A percentile compares a stretch with the other conserved stretches of the same genome.
phyloP scores from a whole-genome alignment of 2,329 filamentous ascomycete genomes.

The Aspergillus aculeatinus region DNA sequence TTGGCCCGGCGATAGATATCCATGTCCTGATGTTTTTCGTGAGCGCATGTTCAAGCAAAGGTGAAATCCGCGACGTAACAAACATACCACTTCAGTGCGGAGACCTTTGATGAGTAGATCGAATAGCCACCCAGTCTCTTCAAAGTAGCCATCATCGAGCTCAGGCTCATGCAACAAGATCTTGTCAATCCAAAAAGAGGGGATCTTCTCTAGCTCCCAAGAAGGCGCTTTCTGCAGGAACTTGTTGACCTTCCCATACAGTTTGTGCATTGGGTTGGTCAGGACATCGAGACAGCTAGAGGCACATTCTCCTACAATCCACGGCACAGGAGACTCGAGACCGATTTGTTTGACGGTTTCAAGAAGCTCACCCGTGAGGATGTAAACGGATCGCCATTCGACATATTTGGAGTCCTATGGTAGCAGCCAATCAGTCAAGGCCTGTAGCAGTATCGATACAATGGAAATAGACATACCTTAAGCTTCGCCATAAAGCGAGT shows the following conservation, averaged over 20 bases:
- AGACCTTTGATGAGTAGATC: slow-evolving; percentile 67
- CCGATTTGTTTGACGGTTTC: slow-evolving; percentile 67
- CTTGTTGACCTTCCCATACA: slow-evolving; percentile 83
- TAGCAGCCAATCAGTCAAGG: slow-evolving; percentile 11
- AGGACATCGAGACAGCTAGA: slow-evolving; percentile 68
- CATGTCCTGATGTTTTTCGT: slow-evolving; percentile 40
- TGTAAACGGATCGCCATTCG: slow-evolving; percentile 74
- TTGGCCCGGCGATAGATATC: slow-evolving; percentile 54
- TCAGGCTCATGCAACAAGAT: slow-evolving; percentile 72
- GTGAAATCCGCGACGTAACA: background rate
- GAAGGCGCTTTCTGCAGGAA: slow-evolving; percentile 76
- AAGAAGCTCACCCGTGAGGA: slow-evolving; percentile 74
- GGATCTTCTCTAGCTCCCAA: slow-evolving; percentile 64
- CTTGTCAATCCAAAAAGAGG: slow-evolving; percentile 63
- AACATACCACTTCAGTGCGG: slow-evolving; percentile 53
- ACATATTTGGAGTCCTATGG: slow-evolving; percentile 64
- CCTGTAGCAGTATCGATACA: slow-evolving; percentile 6
- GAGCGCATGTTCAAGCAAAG: slow-evolving; percentile 11
- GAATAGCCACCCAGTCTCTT: slow-evolving; percentile 73
- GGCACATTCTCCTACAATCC: slow-evolving; percentile 73
- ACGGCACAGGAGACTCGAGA: slow-evolving; percentile 63
- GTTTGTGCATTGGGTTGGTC: slow-evolving; percentile 71
- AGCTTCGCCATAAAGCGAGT: slow-evolving; percentile 50
- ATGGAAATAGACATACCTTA: slow-evolving; percentile 33
- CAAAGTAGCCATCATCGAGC: slow-evolving; percentile 69